A percentile compares a stretch with the other conserved stretches of the same genome.
These are phyloP conservation scores for Fusarium annulatum DNA, from an alignment of 2,329 filamentous ascomycete species.

Conservation along the genomic window DNA sequence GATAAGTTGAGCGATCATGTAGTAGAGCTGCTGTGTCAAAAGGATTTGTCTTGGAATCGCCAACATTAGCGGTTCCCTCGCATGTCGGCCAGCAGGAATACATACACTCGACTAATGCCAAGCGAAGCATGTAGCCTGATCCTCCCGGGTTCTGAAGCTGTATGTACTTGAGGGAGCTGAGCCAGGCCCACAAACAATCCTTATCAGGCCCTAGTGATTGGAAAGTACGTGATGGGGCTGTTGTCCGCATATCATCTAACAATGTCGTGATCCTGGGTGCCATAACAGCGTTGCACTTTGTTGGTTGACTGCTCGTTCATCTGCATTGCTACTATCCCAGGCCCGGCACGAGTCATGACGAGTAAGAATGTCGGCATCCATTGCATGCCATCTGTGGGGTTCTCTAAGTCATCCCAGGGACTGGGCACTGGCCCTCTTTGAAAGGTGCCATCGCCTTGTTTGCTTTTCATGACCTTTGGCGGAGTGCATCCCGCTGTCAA, in stretches of 20 bases:
- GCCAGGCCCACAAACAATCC: constrained; percentile 10
- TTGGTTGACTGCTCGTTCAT: constrained; percentile 9
- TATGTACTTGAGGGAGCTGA: constrained; percentile 16
- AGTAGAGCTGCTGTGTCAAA: neutral
- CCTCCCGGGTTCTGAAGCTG: neutral
- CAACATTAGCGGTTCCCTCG: neutral
- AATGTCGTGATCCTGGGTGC: constrained; percentile 4
- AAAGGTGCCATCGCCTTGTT: neutral
- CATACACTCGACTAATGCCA: neutral
- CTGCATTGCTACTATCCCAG: neutral
- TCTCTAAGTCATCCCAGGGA: constrained; percentile 3
- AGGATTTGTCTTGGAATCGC: neutral
- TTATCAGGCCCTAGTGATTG: neutral
- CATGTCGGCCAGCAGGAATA: neutral
- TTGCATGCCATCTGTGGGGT: neutral
- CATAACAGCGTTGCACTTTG: neutral
- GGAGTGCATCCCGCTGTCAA: constrained; percentile 1
- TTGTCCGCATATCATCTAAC: neutral
- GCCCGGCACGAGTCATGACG: constrained; percentile 9
- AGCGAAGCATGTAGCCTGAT: neutral
- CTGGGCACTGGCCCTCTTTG: neutral
- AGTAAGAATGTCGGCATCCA: neutral
- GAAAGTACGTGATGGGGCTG: neutral
- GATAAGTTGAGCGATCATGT: neutral
- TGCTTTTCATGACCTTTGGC: constrained; percentile 6